A percentile compares a stretch with the other conserved stretches of the same genome.
Evolutionary conservation across 139 green algal genomes (phyloP).

Genomic region (Coccomyxa sp.): DNA sequence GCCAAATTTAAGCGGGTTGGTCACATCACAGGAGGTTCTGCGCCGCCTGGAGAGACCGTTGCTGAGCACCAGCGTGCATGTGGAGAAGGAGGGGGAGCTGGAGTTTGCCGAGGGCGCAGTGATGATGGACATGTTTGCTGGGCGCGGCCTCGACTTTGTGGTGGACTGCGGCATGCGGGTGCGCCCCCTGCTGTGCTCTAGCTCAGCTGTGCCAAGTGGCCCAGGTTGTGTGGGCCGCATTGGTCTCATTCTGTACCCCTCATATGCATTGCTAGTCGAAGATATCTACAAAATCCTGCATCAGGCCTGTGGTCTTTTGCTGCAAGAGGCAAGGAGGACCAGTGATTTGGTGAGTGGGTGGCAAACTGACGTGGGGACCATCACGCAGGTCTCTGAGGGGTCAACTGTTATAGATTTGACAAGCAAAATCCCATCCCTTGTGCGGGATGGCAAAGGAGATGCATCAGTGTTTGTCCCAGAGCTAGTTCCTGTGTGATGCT

Average conservation of each 20-base stretch:
- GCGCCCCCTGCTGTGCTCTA: not conserved
- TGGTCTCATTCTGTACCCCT: not conserved
- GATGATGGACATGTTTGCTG: constrained; percentile 64
- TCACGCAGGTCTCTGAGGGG: constrained; percentile 31
- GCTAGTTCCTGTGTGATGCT: not conserved
- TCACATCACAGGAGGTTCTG: constrained; percentile 56
- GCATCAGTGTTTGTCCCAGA: constrained; percentile 38
- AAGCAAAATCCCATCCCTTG: constrained; percentile 39
- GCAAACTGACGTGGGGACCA: not conserved
- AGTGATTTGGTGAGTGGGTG: not conserved
- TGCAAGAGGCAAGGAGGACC: no score
- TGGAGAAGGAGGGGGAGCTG: constrained; percentile 12
- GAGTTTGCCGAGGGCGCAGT: constrained; percentile 64
- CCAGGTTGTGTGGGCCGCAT: no score
- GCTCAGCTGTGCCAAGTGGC: not conserved
- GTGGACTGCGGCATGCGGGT: constrained; percentile 56
- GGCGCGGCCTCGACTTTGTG: constrained; percentile 75
- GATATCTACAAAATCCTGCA: not conserved
- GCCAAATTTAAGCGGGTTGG: no score
- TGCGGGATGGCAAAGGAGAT: constrained; percentile 70
- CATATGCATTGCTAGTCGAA: not conserved
- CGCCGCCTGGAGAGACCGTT: constrained; percentile 57
- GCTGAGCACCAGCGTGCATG: constrained; percentile 66
- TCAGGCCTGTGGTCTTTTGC: not conserved
- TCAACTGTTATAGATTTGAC: constrained; percentile 79